A percentile compares a stretch with the other conserved stretches of the same genome.
Conservation (phyloP, 768 basidiomycete genomes). For the Amanita rimosa region DNA sequence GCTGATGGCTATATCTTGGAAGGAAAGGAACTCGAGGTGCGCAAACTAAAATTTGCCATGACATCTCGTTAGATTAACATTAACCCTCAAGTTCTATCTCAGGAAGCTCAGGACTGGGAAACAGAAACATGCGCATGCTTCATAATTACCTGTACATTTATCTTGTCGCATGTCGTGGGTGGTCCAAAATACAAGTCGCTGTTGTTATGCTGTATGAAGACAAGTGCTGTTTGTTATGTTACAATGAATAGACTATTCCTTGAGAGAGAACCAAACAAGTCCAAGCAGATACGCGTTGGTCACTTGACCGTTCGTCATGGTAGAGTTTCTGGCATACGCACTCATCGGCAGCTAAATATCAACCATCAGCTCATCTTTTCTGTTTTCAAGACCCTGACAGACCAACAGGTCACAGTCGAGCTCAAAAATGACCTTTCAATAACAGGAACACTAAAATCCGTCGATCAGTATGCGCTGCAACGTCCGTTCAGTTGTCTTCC, state of each 20-base stretch:
- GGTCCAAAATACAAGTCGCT: constrained; percentile 7
- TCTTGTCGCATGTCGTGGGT: constrained; percentile 2
- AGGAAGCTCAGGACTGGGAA: constrained; percentile 90
- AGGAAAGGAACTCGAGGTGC: constrained; percentile 95
- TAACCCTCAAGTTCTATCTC: constrained; percentile 67
- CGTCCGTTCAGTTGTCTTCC: not conserved
- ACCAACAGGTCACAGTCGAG: constrained; percentile 94
- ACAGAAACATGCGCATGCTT: constrained; percentile 89
- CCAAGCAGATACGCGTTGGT: not conserved
- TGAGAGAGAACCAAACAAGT: not conserved
- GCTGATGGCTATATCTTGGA: constrained; percentile 96
- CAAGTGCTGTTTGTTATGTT: not conserved
- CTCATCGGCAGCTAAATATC: not conserved
- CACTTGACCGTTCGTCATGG: constrained; percentile 1
- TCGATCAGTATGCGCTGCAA: constrained; percentile 73
- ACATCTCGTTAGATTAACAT: not conserved
- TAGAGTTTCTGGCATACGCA: not conserved
- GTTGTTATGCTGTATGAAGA: constrained; percentile 1
- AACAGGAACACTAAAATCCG: constrained; percentile 90
- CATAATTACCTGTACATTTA: constrained; percentile 3
- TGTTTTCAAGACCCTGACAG: constrained; percentile 98
- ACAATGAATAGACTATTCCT: not conserved
- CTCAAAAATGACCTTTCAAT: constrained; percentile 98
- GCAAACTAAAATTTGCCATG: constrained; percentile 14
- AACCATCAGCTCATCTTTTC: constrained; percentile 76